Percentiles rank a stretch among this genome's conserved stretches.
Conservation (phyloP, 2,329 filamentous ascomycete genomes). For the Trichoderma gracile region DNA sequence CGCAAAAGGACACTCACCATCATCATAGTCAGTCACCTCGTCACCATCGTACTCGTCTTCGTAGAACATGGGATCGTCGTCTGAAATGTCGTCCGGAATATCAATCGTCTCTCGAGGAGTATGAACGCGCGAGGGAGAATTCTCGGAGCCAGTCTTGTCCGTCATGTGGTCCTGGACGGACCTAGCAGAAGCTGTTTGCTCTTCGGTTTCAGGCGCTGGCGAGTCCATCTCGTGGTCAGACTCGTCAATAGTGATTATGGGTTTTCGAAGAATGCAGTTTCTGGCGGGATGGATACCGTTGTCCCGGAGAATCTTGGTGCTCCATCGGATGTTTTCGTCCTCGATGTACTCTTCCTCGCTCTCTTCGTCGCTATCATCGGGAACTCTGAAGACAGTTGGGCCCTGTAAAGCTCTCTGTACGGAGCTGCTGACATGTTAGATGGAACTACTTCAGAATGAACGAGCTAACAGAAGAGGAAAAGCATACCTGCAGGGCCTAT, state of each 20-base stretch:
- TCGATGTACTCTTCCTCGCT: slow-evolving; percentile 34
- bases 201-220: background rate
- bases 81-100: slow-evolving; percentile 17
- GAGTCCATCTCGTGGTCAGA: slow-evolving; percentile 28
- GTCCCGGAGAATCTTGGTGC: slow-evolving; percentile 33
- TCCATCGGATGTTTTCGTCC: slow-evolving; percentile 30
- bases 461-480: background rate
- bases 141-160: background rate
- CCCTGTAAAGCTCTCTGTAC: too few species aligned
- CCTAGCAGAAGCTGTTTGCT: background rate
- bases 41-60: slow-evolving; percentile 15
- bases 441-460: background rate
- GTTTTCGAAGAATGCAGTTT: background rate
- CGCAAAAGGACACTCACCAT: background rate
- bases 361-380: slow-evolving; percentile 43
- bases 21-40: slow-evolving; percentile 11
- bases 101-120: slow-evolving; percentile 16
- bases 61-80: slow-evolving; percentile 19
- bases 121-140: slow-evolving; percentile 3
- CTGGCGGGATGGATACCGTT: slow-evolving; percentile 36
- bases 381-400: slow-evolving; percentile 44
- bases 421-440: slow-evolving; percentile 33
- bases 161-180: background rate
- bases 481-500: slow-evolving; percentile 33
- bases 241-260: slow-evolving; percentile 30